Conservation (phyloP, 805 yeast genomes). For the Ogataea allantospora region DNA sequence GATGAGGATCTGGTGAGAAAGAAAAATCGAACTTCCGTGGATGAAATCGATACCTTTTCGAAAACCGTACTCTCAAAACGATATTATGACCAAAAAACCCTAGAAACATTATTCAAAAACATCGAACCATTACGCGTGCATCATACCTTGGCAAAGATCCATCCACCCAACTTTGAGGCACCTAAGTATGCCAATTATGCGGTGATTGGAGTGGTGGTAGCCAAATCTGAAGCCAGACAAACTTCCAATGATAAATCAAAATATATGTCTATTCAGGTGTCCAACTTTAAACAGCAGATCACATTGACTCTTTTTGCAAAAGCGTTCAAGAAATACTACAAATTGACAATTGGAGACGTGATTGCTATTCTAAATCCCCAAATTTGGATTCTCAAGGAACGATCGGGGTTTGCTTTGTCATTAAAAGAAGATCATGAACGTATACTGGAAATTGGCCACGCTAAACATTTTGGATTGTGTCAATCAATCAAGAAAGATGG, state of each 20-base stretch:
- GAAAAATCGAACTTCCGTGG: constrained; percentile 29
- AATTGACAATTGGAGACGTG: constrained; percentile 69
- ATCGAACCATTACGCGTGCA: constrained; percentile 57
- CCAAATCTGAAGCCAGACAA: constrained; percentile 52
- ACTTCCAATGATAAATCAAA: constrained; percentile 43
- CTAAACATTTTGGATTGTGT: constrained; percentile 70
- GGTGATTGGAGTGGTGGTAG: constrained; percentile 65
- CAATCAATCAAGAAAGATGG: constrained; percentile 46
- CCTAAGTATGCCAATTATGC: constrained; percentile 78
- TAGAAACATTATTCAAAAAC: constrained; percentile 42
- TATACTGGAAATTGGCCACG: constrained; percentile 70
- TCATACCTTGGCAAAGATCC: constrained; percentile 60
- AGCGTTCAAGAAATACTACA: constrained; percentile 72
- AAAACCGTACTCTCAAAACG: constrained; percentile 44
- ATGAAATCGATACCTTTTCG: constrained; percentile 48
- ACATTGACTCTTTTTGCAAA: constrained; percentile 63
- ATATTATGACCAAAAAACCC: constrained; percentile 39
- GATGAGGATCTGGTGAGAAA: constrained; percentile 26
- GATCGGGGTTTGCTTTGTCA: constrained; percentile 49
- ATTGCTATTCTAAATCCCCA: constrained; percentile 75
- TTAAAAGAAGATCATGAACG: constrained; percentile 50
- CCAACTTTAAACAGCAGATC: constrained; percentile 63
- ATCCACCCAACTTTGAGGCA: constrained; percentile 65
- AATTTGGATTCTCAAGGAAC: constrained; percentile 39
- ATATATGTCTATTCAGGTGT: constrained; percentile 59